These are phyloP conservation scores for Leccinum angustisporum DNA, from an alignment of 1,284 basidiomycete genomes.

Conservation along the genomic window DNA sequence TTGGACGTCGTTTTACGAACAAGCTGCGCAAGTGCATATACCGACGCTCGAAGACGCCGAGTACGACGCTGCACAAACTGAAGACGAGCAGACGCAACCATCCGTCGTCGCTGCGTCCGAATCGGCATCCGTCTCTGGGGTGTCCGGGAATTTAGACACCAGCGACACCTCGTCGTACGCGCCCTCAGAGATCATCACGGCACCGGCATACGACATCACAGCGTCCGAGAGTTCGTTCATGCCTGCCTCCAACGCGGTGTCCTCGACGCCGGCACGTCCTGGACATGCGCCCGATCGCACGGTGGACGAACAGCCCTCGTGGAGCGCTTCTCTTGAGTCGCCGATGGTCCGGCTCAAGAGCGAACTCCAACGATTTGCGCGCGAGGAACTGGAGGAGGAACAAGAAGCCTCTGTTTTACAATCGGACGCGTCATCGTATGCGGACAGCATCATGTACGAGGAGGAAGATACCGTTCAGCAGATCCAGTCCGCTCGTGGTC, in stretches of 20 bases:
- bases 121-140: constrained; percentile 5
- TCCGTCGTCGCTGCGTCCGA: constrained; percentile 25
- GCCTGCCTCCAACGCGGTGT: constrained; percentile 60
- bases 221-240: constrained; percentile 67
- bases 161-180: background rate
- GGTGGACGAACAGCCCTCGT: constrained; percentile 53
- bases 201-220: constrained; percentile 28
- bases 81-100: constrained; percentile 45
- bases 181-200: background rate
- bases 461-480: constrained; percentile 36
- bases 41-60: constrained; percentile 72
- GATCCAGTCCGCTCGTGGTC: constrained; percentile 32
- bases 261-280: constrained; percentile 69
- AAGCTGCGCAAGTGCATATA: constrained; percentile 84
- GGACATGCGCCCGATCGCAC: constrained; percentile 39
- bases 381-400: constrained; percentile 26
- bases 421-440: constrained; percentile 20
- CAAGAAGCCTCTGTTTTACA: constrained; percentile 14
- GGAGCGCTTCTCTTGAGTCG: constrained; percentile 70
- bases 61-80: constrained; percentile 44
- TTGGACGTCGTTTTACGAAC: constrained; percentile 95
- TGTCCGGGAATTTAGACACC: background rate
- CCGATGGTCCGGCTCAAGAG: constrained; percentile 74
- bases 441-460: constrained; percentile 33
- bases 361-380: constrained; percentile 59